Base-by-base conservation (phyloP, 2,329 filamentous ascomycete species). In the Penicillium crustosum region DNA sequence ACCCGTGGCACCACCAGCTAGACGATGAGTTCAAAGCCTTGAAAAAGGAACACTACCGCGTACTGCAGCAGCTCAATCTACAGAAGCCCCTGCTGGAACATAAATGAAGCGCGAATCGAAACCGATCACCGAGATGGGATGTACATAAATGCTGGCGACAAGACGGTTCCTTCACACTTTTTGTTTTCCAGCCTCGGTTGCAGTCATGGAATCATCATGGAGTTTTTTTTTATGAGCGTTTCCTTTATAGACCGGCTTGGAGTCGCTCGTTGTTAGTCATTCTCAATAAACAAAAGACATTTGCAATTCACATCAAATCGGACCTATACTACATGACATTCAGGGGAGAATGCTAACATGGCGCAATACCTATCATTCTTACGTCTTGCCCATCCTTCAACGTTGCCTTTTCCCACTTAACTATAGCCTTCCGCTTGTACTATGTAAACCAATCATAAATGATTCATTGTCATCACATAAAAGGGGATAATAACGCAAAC, bases 1-100 rank as follows among this genome's bases (percentile, higher is more conserved):
- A 89, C 71, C 87, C 87, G 1, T 89, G 86, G 86, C 86, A 89
- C 72, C 81, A 87, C 66, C 78, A 87, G 68, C 76, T 89, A 7
- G 84, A 88, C 61, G 79, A 82, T 21, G 82, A 84, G 59, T 88
- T 89, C 66, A 78, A 83, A 55, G 75, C 79, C 12, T 74, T 88
- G 25, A 86, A 83, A 68, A 79, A 78, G 56, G 85, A 88, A 63
- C 84, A 88, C 56, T 58, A 77, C 5, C 67, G 63, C 7, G 55
- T 77, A 6, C 57, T 78, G 35, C 56, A 72, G 43, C 35, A 50
- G 13, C 12, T 41, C 12, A n/a, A 50, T 29, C 17, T 21, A 29
- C 33, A 10, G 6, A 49, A 25, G 6, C 12, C 49, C 5, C 25
- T 17, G 7, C 8, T 10, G n/a, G 19, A 21, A 4, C 15, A 25